Evolutionary conservation across 139 green algal species (phyloP), one percentile per base, ranked within the genome.

Genomic region (Ettlia oleoabundans): DNA sequence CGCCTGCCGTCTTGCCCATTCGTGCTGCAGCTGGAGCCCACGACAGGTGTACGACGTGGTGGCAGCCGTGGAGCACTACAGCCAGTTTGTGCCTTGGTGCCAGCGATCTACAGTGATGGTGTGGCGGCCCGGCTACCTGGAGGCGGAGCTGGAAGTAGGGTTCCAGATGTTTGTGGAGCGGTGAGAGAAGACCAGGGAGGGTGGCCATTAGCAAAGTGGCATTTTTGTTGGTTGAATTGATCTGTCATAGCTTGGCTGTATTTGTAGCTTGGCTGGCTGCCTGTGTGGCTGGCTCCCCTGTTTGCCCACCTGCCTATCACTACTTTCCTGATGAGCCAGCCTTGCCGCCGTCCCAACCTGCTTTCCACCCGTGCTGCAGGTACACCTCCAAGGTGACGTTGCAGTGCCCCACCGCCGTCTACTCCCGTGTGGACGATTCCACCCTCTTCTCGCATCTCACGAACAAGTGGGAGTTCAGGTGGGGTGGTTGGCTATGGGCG

Each of bases 41-140:
- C 78, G 94, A 76, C 88, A 98, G 80, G 78, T 98, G 73, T 98
- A 92, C 53, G 82, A 83, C 6, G 95, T 98, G 4, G 95, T 98
- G 19, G 90, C 93, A 0, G 83, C 86, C 2, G 95, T 98, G 51
- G 89, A 96, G 35, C 43, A 94, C 38, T 98, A 98, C 80, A 37
- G 87, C 35, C 73, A 94, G 64, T 98, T 98, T 88, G 93, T 98
- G 43, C 95, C 95, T 2, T 98, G 95, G 93, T 98, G 95, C 79
- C 78, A 89, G 62, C 70, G 74, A 21, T 95, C 89, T 0, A 70
- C 73, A 3, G 84, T 98, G 24, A 41, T 62, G 24, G 41, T 53
- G 35, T 77, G 79, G 9, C 65, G 42, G 32, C 64, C 74, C 13
- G 21, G 61, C 41, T 93, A 94, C 71, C 81, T 98, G 67, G 95